Percentiles rank a stretch among this genome's conserved stretches.
These are phyloP conservation scores for Elsinoe arachidis DNA, from an alignment of 2,329 filamentous ascomycete genomes.

Conservation along the genomic window DNA sequence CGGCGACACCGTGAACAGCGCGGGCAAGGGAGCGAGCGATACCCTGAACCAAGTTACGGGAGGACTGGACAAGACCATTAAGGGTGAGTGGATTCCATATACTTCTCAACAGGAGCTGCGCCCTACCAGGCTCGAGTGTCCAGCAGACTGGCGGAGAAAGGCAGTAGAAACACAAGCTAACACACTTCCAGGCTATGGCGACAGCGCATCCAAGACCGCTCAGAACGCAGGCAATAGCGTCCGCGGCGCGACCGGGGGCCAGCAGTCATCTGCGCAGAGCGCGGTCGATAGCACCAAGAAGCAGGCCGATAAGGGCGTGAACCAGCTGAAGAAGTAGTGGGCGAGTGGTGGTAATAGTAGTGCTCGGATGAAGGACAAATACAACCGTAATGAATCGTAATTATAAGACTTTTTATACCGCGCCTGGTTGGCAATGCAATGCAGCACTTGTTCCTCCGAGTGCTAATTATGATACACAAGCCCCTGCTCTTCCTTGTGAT, in stretches of 20 bases:
- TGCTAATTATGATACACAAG: slow-evolving; percentile 10
- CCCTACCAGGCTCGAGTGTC: too few relatives aligned
- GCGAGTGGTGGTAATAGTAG: neutral
- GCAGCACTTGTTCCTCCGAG: neutral
- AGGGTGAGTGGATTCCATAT: slow-evolving; percentile 15
- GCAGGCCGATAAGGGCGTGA: neutral
- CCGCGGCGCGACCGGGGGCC: neutral
- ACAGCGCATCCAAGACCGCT: neutral
- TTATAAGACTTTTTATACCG: neutral
- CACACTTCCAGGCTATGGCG: neutral
- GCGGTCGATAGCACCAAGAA: slow-evolving; percentile 1
- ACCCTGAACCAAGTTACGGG: slow-evolving; percentile 14
- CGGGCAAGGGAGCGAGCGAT: slow-evolving; percentile 16
- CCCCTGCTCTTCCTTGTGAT: neutral
- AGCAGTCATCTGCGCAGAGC: neutral
- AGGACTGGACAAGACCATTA: slow-evolving; percentile 16
- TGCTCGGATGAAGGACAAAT: too few relatives aligned
- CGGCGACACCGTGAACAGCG: slow-evolving; percentile 24
- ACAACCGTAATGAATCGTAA: neutral
- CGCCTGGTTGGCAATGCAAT: neutral
- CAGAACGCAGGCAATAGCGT: neutral
- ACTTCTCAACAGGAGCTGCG: neutral
- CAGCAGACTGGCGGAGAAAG: neutral
- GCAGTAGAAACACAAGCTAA: neutral
- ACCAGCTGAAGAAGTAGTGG: slow-evolving; percentile 4